Conservation (phyloP, 208 protist species). For the Acanthamoeba triangularis region DNA sequence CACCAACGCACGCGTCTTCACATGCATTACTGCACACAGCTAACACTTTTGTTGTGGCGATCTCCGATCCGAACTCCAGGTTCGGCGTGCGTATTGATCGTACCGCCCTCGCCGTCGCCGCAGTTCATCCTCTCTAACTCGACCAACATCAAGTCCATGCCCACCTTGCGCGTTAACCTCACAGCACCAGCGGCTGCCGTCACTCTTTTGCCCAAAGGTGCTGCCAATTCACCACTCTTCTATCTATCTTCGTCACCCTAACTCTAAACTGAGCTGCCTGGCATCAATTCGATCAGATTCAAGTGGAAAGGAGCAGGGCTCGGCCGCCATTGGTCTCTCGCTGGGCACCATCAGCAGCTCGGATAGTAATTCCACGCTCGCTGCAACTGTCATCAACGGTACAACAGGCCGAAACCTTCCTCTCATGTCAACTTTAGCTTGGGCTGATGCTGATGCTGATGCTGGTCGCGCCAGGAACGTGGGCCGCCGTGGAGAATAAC, state of each 20-base stretch:
- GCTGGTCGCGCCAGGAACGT: not conserved
- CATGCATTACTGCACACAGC: too few relatives aligned
- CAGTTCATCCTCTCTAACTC: not conserved
- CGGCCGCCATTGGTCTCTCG: not conserved
- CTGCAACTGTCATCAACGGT: not conserved
- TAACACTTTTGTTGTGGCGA: too few relatives aligned
- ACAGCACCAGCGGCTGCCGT: not conserved
- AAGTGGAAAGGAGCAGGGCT: not conserved
- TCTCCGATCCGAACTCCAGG: too few relatives aligned
- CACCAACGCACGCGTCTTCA: too few relatives aligned
- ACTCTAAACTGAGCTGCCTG: too few relatives aligned
- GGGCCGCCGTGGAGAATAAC: not conserved
- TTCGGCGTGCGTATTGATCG: not conserved
- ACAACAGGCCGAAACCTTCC: not conserved
- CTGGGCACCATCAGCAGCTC: not conserved
- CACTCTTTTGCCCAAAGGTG: not conserved
- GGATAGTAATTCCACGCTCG: too few relatives aligned
- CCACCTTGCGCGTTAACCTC: not conserved
- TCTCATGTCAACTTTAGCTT: too few relatives aligned
- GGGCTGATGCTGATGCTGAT: too few relatives aligned
- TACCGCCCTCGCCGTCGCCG: not conserved
- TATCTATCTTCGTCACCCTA: not conserved
- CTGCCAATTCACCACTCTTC: not conserved
- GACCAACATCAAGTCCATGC: not conserved
- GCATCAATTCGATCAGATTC: not conserved